phyloP scores from a whole-genome alignment of 2,329 filamentous ascomycete genomes.

The Fusarium concolor region DNA sequence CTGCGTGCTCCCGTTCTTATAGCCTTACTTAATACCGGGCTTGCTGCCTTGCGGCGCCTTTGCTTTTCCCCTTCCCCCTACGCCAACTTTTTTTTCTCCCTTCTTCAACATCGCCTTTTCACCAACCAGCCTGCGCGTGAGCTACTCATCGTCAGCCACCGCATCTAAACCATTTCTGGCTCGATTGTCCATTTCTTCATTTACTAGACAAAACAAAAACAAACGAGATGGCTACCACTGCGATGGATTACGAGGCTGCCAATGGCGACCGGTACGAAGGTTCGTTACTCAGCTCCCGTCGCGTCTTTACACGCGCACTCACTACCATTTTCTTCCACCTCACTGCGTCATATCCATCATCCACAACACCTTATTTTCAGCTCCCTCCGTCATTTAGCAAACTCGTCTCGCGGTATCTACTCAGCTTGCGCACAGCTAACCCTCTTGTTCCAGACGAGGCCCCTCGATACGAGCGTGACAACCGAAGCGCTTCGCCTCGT shows the following conservation, averaged over 20 bases:
- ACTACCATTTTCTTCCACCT: constrained; percentile 2
- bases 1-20: constrained; percentile 28
- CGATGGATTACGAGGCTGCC: constrained; percentile 78
- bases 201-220: constrained; percentile 14
- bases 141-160: constrained; percentile 40
- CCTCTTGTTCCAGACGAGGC: constrained; percentile 64
- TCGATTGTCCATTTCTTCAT: constrained; percentile 27
- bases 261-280: constrained; percentile 76
- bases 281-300: constrained; percentile 52
- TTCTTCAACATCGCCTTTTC: constrained; percentile 42
- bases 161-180: constrained; percentile 32
- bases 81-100: constrained; percentile 43
- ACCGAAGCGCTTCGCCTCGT: constrained; percentile 74
- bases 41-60: constrained; percentile 36
- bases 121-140: constrained; percentile 43
- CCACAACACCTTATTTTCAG: background rate
- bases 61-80: constrained; percentile 43
- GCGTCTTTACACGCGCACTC: constrained; percentile 36
- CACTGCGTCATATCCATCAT: constrained; percentile 10
- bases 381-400: background rate
- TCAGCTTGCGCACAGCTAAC: constrained; percentile 20
- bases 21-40: constrained; percentile 26
- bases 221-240: constrained; percentile 68
- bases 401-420: background rate
- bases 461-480: constrained; percentile 74